Conservation (phyloP, 2,329 filamentous ascomycete genomes). For the Aspergillus proliferans region DNA sequence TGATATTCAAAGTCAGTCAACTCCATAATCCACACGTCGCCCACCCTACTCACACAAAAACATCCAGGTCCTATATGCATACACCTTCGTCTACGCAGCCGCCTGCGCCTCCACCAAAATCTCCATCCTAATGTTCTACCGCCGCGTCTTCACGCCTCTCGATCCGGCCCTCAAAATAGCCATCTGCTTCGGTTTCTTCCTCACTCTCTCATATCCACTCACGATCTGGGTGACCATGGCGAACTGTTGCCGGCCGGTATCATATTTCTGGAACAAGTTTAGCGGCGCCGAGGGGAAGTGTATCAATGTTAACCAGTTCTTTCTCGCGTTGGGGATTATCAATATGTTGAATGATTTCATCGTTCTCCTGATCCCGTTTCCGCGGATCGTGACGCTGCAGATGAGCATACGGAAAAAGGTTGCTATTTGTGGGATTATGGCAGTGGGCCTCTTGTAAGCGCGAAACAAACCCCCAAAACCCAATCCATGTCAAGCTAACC, state of each 20-base stretch:
- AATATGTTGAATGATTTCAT: neutral
- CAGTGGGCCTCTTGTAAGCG: neutral
- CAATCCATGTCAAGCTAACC: neutral
- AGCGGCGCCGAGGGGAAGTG: neutral
- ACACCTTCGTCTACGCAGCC: constrained; percentile 11
- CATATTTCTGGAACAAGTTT: neutral
- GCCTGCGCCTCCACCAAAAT: constrained; percentile 12
- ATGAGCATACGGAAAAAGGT: neutral
- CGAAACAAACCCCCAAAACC: too few species aligned
- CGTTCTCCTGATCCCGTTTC: neutral
- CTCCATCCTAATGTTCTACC: constrained; percentile 17
- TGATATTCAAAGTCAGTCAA: neutral
- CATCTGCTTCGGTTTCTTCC: constrained; percentile 4
- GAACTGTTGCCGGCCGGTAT: neutral
- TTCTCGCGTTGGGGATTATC: neutral
- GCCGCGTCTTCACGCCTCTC: constrained; percentile 14
- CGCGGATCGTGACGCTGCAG: neutral
- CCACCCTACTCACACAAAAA: neutral
- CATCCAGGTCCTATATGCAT: constrained; percentile 6
- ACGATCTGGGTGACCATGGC: neutral
- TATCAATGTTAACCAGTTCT: neutral
- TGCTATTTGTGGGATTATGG: neutral
- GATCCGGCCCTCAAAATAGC: constrained; percentile 9
- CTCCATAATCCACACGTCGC: neutral
- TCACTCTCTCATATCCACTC: neutral